Base-by-base conservation (phyloP, 2,329 filamentous ascomycete genomes). In the Aspergillus arachidicola region DNA sequence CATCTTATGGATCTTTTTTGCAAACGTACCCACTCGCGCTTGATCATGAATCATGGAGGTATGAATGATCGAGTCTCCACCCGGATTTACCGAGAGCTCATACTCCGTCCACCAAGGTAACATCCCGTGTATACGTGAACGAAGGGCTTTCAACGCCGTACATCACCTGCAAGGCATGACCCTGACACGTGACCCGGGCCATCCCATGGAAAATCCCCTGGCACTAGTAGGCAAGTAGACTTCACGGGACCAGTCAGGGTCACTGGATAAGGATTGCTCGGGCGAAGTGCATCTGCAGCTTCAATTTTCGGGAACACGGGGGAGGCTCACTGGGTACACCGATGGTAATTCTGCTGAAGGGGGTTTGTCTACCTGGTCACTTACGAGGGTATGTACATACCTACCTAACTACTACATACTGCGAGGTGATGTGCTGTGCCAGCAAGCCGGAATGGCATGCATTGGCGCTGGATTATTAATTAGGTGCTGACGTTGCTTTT, bases 211-310 rank as follows among this genome's bases (percentile, higher is more conserved):
- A 34, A 23, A 53, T n/a, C 16, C 32, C 51, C 23, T 26, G 3
- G 23, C 21, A 51, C 43, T 46, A 46, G 6, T 46, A 46, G 6
- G 23, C n/a, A 26, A 16, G 12, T 48, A 32, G 30, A 21, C 51
- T 54, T 54, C 51, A 54, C 51, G 30, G 51, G 51, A 36, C 46
- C 46, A 50, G 23, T 50, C 46, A 14, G n/a, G 51, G n/a, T 28
- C 32, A 55, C 23, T 55, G 51, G 51, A 38, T 55, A 23, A 55
- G 32, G 23, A 19, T 21, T 23, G 6, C 26, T 54, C 23, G 51
- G 28, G 34, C 28, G 50, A 19, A 36, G 9, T 54, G 48, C 48
- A 32, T 19, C 51, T 55, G 32, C 34, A 55, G 23, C 32, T 55
- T 55, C 51, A 38, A 23, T 36, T 28, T 38, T 38, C 12, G 32